A percentile compares a stretch with the other conserved stretches of the same genome.
Evolutionary conservation across 495 filamentous ascomycete species (phyloP).

Genomic region (Penicillium dipodomyicola): DNA sequence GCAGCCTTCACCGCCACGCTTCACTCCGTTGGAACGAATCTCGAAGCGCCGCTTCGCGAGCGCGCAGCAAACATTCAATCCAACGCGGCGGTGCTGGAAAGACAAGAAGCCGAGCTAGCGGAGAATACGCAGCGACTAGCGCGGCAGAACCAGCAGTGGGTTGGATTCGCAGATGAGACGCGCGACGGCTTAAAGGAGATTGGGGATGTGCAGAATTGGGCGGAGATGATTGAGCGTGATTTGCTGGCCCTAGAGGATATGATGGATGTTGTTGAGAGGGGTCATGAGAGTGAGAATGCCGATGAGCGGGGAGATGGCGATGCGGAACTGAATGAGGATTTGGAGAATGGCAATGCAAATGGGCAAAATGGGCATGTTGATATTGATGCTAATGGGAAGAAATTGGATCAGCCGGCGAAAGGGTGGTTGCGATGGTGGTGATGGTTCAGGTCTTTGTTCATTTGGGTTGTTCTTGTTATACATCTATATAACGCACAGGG

Average conservation of each 20-base stretch:
- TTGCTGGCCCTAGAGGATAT: slow-evolving; percentile 87
- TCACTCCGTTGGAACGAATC: slow-evolving; percentile 62
- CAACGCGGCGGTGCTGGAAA: slow-evolving; percentile 65
- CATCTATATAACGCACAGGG: slow-evolving; percentile 4
- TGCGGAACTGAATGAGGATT: slow-evolving; percentile 11
- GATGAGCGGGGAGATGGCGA: slow-evolving; percentile 6
- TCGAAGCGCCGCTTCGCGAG: slow-evolving; percentile 66
- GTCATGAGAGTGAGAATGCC: slow-evolving; percentile 12
- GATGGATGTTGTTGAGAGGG: slow-evolving; percentile 59
- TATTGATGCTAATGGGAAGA: slow-evolving; percentile 16
- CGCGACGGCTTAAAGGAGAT: slow-evolving; percentile 81
- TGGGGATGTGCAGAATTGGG: slow-evolving; percentile 97
- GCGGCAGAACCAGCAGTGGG: slow-evolving; percentile 68
- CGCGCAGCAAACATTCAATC: slow-evolving; percentile 73
- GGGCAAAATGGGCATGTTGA: slow-evolving; percentile 19
- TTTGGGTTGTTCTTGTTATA: slow-evolving; percentile 5
- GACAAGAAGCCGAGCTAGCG: slow-evolving; percentile 69
- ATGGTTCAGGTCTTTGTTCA: slow-evolving; percentile 9
- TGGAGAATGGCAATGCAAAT: slow-evolving; percentile 15
- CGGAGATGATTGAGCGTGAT: slow-evolving; percentile 91
- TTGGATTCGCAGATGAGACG: slow-evolving; percentile 64
- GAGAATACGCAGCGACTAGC: slow-evolving; percentile 63
- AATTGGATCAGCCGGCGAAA: slow-evolving; percentile 12
- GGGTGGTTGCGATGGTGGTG: slow-evolving; percentile 41
- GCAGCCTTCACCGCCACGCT: slow-evolving; percentile 76